Percentiles rank a stretch among this genome's conserved stretches.
Conservation (phyloP, 1,284 basidiomycete species). For the Anthracocystis setariae region DNA sequence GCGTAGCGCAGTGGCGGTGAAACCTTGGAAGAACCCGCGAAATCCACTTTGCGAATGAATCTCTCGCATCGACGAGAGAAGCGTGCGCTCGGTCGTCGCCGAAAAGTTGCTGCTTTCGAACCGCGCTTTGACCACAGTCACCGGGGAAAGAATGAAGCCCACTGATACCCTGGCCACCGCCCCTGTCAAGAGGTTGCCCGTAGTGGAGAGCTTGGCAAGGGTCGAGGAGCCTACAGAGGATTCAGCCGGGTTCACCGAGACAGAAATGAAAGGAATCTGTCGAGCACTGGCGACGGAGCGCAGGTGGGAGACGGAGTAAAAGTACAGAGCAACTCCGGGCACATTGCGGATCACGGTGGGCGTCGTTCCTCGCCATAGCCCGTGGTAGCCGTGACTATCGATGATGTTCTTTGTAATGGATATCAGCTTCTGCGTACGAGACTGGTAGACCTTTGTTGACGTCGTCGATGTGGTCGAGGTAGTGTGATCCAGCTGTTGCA, state of each 20-base stretch:
- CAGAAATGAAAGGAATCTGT: slow-evolving; percentile 59
- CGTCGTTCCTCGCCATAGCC: slow-evolving; percentile 64
- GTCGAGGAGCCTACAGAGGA: slow-evolving; percentile 61
- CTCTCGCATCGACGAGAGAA: slow-evolving; percentile 52
- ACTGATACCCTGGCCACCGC: slow-evolving; percentile 85
- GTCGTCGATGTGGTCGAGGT: background rate
- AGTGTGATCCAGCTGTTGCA: slow-evolving; percentile 58
- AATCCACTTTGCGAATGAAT: slow-evolving; percentile 78
- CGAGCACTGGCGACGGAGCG: slow-evolving; percentile 47
- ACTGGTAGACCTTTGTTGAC: slow-evolving; percentile 12
- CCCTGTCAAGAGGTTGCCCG: slow-evolving; percentile 89
- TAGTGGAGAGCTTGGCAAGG: slow-evolving; percentile 74
- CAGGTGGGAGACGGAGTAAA: slow-evolving; percentile 64
- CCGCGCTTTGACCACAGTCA: slow-evolving; percentile 92
- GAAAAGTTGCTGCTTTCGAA: slow-evolving; percentile 60
- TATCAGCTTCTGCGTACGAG: slow-evolving; percentile 43
- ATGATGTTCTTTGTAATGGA: slow-evolving; percentile 43
- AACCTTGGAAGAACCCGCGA: slow-evolving; percentile 85
- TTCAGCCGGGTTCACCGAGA: slow-evolving; percentile 59
- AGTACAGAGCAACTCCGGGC: slow-evolving; percentile 66
- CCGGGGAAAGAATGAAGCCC: slow-evolving; percentile 88
- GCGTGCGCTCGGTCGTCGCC: slow-evolving; percentile 52
- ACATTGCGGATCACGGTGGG: slow-evolving; percentile 65
- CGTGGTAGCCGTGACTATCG: slow-evolving; percentile 51
- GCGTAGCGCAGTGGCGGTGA: slow-evolving; percentile 86